Evolutionary conservation across 129 eudicot genomes (phyloP).

Genomic region (Oenanthe sinensis): DNA sequence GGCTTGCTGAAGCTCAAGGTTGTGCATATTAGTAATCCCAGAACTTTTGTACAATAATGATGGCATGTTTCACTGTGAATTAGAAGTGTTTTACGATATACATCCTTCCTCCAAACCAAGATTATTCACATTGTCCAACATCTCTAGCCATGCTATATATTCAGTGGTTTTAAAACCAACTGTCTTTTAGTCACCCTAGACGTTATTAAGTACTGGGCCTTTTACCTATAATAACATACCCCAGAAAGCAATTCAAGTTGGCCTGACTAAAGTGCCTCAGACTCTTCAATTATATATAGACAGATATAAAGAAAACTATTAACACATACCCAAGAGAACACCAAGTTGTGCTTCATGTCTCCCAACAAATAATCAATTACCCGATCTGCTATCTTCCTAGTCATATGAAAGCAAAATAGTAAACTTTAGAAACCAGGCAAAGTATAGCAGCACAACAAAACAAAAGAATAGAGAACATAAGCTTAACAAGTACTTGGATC

Average conservation of each 20-base stretch:
- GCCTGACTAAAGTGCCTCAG: neutral
- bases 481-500: conserved; percentile 33
- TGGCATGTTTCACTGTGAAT: neutral
- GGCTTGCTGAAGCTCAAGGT: neutral
- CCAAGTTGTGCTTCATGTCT: conserved; percentile 43
- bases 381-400: conserved; percentile 48
- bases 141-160: neutral
- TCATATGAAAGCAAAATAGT: conserved; percentile 10
- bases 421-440: neutral
- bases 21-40: neutral
- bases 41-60: neutral
- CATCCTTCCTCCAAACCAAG: neutral
- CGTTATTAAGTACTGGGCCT: neutral
- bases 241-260: neutral
- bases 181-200: neutral
- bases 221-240: neutral
- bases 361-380: conserved; percentile 63
- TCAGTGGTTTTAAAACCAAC: neutral
- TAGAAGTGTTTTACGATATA: neutral
- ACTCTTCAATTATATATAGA: neutral
- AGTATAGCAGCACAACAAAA: too few relatives aligned
- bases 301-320: neutral
- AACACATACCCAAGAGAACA: conserved; percentile 71
- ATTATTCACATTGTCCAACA: neutral
- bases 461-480: neutral